These are phyloP conservation scores for Ophiocordyceps camponoti-saundersi DNA, from an alignment of 2,329 filamentous ascomycete species.

Conservation along the genomic window DNA sequence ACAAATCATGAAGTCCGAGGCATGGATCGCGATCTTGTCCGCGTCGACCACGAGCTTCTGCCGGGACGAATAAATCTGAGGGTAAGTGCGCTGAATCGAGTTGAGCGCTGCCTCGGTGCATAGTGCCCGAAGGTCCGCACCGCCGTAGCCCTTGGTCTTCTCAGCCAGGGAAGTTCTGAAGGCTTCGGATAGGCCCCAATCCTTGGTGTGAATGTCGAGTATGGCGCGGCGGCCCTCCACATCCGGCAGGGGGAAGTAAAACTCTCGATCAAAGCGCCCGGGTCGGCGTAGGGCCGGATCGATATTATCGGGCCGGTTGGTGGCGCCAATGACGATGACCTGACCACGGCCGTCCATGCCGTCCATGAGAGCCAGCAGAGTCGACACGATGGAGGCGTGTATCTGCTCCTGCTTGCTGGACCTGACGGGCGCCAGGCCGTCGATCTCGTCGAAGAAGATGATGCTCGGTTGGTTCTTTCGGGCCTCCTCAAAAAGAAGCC, in stretches of 20 bases:
- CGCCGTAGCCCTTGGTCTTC: constrained; percentile 88
- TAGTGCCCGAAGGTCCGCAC: constrained; percentile 82
- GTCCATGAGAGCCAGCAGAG: constrained; percentile 86
- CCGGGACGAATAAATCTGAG: constrained; percentile 84
- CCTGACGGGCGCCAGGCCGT: constrained; percentile 84
- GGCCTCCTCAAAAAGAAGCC: constrained; percentile 88
- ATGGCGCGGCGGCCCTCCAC: constrained; percentile 67
- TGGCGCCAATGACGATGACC: constrained; percentile 97
- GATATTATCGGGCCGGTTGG: constrained; percentile 89
- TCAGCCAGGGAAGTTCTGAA: constrained; percentile 79
- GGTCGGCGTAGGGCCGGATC: constrained; percentile 89
- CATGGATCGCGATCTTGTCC: constrained; percentile 65
- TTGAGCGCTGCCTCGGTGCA: constrained; percentile 95
- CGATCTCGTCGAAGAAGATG: constrained; percentile 99
- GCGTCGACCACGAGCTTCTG: constrained; percentile 84
- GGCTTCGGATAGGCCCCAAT: constrained; percentile 65
- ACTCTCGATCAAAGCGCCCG: constrained; percentile 91
- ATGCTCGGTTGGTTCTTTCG: constrained; percentile 93
- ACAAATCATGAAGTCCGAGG: constrained; percentile 93
- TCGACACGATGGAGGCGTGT: constrained; percentile 92
- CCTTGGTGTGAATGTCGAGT: constrained; percentile 85
- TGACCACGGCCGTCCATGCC: constrained; percentile 97
- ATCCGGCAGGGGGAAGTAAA: constrained; percentile 90
- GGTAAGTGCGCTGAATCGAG: constrained; percentile 86
- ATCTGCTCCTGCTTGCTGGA: constrained; percentile 99